Evolutionary conservation across 169 alveolate genomes (phyloP).

Genomic region (Neospora caninum): DNA sequence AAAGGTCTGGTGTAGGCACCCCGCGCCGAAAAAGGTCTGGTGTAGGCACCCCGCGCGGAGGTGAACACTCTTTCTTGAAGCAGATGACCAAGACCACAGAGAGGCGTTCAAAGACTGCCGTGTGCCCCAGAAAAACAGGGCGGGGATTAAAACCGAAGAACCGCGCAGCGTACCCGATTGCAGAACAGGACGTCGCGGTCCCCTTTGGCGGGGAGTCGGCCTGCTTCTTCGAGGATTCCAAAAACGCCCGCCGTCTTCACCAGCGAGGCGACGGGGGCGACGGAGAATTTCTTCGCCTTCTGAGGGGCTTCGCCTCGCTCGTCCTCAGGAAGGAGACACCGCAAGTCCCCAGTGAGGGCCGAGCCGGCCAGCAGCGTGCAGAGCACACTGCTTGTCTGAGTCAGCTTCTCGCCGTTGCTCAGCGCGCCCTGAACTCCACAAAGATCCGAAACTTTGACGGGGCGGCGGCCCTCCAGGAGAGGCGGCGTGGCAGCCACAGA

Average conservation of each 20-base stretch:
- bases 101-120: no score
- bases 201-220: conserved; percentile 9
- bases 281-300: not conserved
- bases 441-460: not conserved
- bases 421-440: not conserved
- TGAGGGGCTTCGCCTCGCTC: not conserved
- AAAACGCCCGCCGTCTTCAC: not conserved
- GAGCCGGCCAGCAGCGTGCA: not conserved
- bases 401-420: not conserved
- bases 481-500: conserved; percentile 3
- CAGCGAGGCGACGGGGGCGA: not conserved
- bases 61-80: no score
- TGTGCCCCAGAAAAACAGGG: no score
- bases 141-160: no score
- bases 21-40: no score
- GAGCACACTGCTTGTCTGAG: not conserved
- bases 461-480: not conserved
- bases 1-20: no score
- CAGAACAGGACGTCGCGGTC: not conserved
- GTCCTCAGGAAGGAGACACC: not conserved
- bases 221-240: not conserved
- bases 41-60: no score
- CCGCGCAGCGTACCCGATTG: not conserved
- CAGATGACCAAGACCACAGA: no score
- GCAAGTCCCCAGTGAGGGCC: not conserved